Percentiles rank a stretch among this genome's conserved stretches.
Evolutionary conservation across 106 monocot species (phyloP).

Genomic region (Dendrobium catenatum): DNA sequence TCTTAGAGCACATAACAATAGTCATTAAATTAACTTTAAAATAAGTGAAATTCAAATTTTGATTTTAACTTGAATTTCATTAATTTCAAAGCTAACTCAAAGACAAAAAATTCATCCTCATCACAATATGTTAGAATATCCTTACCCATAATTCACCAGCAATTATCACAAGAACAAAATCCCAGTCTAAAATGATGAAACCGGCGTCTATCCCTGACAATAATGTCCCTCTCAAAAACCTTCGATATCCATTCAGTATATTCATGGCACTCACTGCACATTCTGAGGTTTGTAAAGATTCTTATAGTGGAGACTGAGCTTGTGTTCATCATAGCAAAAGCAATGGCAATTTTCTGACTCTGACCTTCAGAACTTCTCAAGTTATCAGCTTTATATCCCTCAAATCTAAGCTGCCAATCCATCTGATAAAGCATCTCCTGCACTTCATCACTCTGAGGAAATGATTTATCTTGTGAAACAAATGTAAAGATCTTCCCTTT

Average conservation of each 20-base stretch:
- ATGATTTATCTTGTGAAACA: slow-evolving; percentile 47
- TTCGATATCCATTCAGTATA: slow-evolving; percentile 53
- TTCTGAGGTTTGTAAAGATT: slow-evolving; percentile 12
- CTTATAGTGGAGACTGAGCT: slow-evolving; percentile 6
- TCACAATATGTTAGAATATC: too few species aligned
- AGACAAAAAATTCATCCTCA: too few species aligned
- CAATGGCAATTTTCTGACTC: slow-evolving; percentile 23
- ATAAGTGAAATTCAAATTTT: too few species aligned
- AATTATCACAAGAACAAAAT: slow-evolving; percentile 16
- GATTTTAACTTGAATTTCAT: too few species aligned
- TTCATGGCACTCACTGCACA: slow-evolving; percentile 48
- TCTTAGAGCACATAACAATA: too few species aligned
- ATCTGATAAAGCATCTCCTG: slow-evolving; percentile 16
- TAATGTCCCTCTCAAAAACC: slow-evolving; percentile 52
- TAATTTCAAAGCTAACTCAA: too few species aligned
- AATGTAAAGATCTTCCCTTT: slow-evolving; percentile 44
- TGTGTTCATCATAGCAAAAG: slow-evolving; percentile 18
- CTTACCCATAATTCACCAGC: slow-evolving; percentile 1
- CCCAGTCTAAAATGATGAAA: slow-evolving; percentile 18
- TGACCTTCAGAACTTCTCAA: slow-evolving; percentile 2
- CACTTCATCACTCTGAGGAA: slow-evolving; percentile 16
- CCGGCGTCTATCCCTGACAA: slow-evolving; percentile 46
- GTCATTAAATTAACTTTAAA: too few species aligned
- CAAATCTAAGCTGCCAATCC: slow-evolving; percentile 18
- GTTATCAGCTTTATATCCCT: slow-evolving; percentile 12